These are phyloP conservation scores for Sclerotinia subarctica DNA, from an alignment of 2,329 filamentous ascomycete genomes.

Conservation along the genomic window DNA sequence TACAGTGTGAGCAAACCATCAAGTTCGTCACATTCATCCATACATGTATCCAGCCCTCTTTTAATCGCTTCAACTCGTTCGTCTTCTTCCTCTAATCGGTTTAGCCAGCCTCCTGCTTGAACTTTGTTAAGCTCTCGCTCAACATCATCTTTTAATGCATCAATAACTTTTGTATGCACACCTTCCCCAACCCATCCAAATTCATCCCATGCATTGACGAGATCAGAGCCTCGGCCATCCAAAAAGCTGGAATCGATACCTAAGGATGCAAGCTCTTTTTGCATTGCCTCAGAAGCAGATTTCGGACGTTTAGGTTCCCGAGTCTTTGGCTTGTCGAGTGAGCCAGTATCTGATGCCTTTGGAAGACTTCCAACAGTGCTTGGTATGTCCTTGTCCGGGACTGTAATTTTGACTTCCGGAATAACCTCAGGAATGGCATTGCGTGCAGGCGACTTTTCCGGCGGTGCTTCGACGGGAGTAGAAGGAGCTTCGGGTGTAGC, in stretches of 20 bases:
- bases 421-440: constrained; percentile 40
- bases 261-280: constrained; percentile 45
- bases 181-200: constrained; percentile 84
- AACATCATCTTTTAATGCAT: constrained; percentile 77
- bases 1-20: constrained; percentile 93
- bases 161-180: constrained; percentile 70
- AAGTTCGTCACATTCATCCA: constrained; percentile 91
- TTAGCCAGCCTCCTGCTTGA: constrained; percentile 89
- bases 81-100: constrained; percentile 80
- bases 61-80: constrained; percentile 86
- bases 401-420: constrained; percentile 58
- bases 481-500: neutral
- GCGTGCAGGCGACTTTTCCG: constrained; percentile 30
- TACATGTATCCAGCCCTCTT: constrained; percentile 80
- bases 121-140: constrained; percentile 85
- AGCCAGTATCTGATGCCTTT: constrained; percentile 40
- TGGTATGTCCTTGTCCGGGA: constrained; percentile 45
- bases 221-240: constrained; percentile 72
- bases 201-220: constrained; percentile 78
- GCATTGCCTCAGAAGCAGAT: constrained; percentile 37
- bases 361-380: constrained; percentile 42
- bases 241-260: constrained; percentile 76
- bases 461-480: neutral
- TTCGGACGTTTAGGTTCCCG: constrained; percentile 36
- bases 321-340: constrained; percentile 33